Conservation (phyloP, 2,329 filamentous ascomycete genomes). For the Colletotrichum shisoi region DNA sequence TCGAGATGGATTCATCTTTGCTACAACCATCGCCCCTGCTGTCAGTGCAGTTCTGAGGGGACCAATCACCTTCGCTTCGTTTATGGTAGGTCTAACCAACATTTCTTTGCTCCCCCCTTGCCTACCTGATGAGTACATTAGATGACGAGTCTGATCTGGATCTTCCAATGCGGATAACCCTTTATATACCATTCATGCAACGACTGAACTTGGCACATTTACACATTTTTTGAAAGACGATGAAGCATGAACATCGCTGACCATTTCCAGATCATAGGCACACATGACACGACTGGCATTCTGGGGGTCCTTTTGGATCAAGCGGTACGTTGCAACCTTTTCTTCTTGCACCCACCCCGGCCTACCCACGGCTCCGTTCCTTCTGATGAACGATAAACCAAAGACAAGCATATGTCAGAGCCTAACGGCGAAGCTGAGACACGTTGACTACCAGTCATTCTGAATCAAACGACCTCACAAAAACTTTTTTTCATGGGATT, state of each 20-base stretch:
- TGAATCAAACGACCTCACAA: conserved; percentile 34
- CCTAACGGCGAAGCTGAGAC: conserved; percentile 41
- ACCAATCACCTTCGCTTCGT: background rate
- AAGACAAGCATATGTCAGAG: conserved; percentile 43
- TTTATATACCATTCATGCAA: conserved; percentile 66
- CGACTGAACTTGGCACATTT: conserved; percentile 50
- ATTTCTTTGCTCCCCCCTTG: conserved; percentile 39
- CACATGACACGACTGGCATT: background rate
- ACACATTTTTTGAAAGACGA: conserved; percentile 12
- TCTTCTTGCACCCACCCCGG: background rate
- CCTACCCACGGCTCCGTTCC: conserved; percentile 31
- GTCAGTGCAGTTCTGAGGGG: background rate
- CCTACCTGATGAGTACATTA: conserved; percentile 57
- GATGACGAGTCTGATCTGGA: conserved; percentile 73
- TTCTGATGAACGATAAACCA: conserved; percentile 41
- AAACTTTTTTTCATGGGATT: conserved; percentile 22
- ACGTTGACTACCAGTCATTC: conserved; percentile 39
- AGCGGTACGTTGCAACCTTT: conserved; percentile 21
- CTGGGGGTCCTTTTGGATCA: background rate
- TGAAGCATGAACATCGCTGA: conserved; percentile 32
- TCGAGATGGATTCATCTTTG: background rate
- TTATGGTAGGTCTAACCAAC: conserved; percentile 29
- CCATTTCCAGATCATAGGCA: conserved; percentile 14
- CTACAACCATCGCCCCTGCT: background rate
- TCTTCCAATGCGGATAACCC: conserved; percentile 67